These are phyloP conservation scores for Colletotrichum cuscutae DNA, from an alignment of 2,329 filamentous ascomycete genomes.

Conservation along the genomic window DNA sequence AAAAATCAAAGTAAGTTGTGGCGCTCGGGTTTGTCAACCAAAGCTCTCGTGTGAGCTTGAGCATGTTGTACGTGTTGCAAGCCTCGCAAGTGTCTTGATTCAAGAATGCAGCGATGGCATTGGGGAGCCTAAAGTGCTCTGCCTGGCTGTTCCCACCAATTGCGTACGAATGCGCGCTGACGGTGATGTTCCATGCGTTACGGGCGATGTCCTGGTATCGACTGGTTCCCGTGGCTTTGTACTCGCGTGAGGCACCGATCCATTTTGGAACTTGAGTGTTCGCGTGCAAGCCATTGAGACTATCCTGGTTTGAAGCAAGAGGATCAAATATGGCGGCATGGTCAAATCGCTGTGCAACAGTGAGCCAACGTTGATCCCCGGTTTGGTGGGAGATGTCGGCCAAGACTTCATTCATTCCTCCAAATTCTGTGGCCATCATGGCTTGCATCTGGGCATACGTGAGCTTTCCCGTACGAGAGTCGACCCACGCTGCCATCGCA, in stretches of 20 bases:
- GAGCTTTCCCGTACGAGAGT: slow-evolving; percentile 54
- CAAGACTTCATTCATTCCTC: slow-evolving; percentile 64
- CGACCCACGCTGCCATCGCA: slow-evolving; percentile 58
- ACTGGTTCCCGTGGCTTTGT: slow-evolving; percentile 56
- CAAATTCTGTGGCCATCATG: slow-evolving; percentile 60
- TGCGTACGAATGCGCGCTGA: slow-evolving; percentile 59
- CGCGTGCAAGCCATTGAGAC: slow-evolving; percentile 59
- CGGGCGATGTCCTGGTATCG: slow-evolving; percentile 58
- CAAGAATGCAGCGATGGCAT: slow-evolving; percentile 57
- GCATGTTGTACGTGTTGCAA: slow-evolving; percentile 68
- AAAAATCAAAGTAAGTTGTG: slow-evolving; percentile 62
- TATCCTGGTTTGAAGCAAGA: slow-evolving; percentile 55
- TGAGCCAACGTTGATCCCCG: slow-evolving; percentile 56
- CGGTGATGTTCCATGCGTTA: slow-evolving; percentile 60
- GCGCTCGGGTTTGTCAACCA: slow-evolving; percentile 54
- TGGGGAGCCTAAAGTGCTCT: slow-evolving; percentile 60
- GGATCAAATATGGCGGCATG: slow-evolving; percentile 59
- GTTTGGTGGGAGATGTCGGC: slow-evolving; percentile 59
- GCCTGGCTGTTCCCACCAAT: slow-evolving; percentile 65
- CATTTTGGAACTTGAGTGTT: slow-evolving; percentile 66
- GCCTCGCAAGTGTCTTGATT: slow-evolving; percentile 59
- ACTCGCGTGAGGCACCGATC: slow-evolving; percentile 61
- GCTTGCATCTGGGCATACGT: slow-evolving; percentile 57
- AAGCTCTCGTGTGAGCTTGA: slow-evolving; percentile 63
- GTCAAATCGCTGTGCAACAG: slow-evolving; percentile 59